Percentiles rank a stretch among this genome's conserved stretches.
Evolutionary conservation across 140 eudicot genomes (phyloP).

Genomic region (Flaveria floridana): DNA sequence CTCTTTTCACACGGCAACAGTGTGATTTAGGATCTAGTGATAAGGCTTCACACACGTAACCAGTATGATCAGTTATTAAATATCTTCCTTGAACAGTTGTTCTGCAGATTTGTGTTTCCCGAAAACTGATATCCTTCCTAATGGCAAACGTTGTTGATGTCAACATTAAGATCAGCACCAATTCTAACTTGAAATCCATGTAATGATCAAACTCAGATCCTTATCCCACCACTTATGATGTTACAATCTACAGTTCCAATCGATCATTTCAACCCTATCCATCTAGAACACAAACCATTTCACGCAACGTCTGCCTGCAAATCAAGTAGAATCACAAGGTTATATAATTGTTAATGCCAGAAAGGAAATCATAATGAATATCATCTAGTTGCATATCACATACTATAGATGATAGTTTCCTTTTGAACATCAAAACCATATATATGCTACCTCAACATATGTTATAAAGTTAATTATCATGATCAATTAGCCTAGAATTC

Average conservation of each 20-base stretch:
- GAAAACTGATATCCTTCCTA: slow-evolving; percentile 65
- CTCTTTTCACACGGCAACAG: slow-evolving; percentile 68
- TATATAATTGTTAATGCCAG: neutral
- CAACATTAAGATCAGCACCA: slow-evolving; percentile 24
- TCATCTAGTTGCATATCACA: neutral
- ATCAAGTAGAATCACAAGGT: slow-evolving; percentile 20
- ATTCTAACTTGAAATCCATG: slow-evolving; percentile 34
- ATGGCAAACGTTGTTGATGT: slow-evolving; percentile 28
- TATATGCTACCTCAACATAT: neutral
- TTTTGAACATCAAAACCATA: too few relatives aligned
- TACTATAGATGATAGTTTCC: too few relatives aligned
- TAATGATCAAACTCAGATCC: slow-evolving; percentile 12
- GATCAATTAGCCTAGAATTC: neutral
- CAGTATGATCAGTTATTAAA: slow-evolving; percentile 73
- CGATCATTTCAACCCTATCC: slow-evolving; percentile 14
- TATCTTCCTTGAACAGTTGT: slow-evolving; percentile 91
- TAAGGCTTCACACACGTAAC: slow-evolving; percentile 84
- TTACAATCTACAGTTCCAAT: neutral
- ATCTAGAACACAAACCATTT: slow-evolving; percentile 9
- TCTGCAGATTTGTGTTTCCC: slow-evolving; percentile 49
- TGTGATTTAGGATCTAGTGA: slow-evolving; percentile 73
- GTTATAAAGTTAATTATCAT: neutral
- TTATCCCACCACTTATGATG: slow-evolving; percentile 12
- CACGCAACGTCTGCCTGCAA: slow-evolving; percentile 8
- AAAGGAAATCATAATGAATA: neutral